Evolutionary conservation across 225 moss, liverwort and hornwort species (phyloP), one percentile per base, ranked within the genome.

Genomic region (Pseudoscleropodium purum): DNA sequence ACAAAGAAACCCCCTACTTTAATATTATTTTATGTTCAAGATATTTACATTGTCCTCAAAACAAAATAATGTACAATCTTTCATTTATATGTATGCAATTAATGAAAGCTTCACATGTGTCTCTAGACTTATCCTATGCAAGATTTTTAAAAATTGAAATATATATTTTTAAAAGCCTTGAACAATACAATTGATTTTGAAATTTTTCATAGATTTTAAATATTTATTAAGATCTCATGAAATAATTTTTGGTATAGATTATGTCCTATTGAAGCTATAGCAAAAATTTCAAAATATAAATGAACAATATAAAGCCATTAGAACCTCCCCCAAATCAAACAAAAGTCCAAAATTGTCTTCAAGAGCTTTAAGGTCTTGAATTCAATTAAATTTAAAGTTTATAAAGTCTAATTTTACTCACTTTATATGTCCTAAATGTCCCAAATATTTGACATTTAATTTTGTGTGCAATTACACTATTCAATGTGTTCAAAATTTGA

Each of bases 41-140:
- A 26, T 41, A 16, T 73, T 27, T 10, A 26, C 5, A 15, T 1
- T 16, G 0, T 10, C 27, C 0, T 43, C 26, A 45, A 74, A 27
- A 74, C 2, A 24, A 60, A 11, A 60, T 11, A 6, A 30, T 74
- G 2, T 29, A 1, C 6, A 30, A 18, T 39, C 8, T 0, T 70
- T 70, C 24, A 39, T 25, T 70, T 70, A 25, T 24, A 39, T 70
- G 14, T 23, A 23, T 37, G 6, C 37, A 37, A 21, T 68, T 20
- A 37, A 68, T 37, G 5, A 70, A 70, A 70, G 5, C 7, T 74
- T 74, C 30, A 45, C 9, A 30, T 45, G 2, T 7, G 17, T 75
- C 4, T 30, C 30, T 30, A 0, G 16, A 75, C 31, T 47, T 29
- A 47, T 72, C 8, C 1, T 43, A 9, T 9, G 27, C 5, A 43